phyloP scores from a whole-genome alignment of 345 rosid species.

The Pugionium dolabratum region DNA sequence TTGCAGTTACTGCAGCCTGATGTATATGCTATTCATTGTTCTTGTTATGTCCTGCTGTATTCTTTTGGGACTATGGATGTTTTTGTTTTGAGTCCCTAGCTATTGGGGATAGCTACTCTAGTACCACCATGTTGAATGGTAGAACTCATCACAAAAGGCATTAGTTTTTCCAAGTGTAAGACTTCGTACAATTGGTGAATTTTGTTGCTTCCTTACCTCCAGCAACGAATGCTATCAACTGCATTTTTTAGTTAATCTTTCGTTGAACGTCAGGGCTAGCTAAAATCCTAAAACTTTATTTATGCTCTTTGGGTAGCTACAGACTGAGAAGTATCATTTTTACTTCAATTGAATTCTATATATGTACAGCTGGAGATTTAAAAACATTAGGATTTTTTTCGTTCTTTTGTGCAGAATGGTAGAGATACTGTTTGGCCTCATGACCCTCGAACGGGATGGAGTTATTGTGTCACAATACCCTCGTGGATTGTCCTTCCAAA shows the following conservation, averaged over 20 bases:
- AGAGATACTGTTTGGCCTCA: constrained; percentile 91
- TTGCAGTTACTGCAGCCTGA: constrained; percentile 3
- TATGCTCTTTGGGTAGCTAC: constrained; percentile 17
- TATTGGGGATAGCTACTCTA: not conserved
- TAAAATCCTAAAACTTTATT: not conserved
- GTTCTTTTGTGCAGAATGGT: constrained; percentile 65
- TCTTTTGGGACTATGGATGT: not conserved
- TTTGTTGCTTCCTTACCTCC: not conserved
- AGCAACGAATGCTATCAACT: not conserved
- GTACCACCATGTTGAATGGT: constrained; percentile 1
- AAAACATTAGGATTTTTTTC: not conserved
- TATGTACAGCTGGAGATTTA: constrained; percentile 5
- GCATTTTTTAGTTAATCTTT: not conserved
- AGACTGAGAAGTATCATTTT: constrained; percentile 12
- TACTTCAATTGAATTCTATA: constrained; percentile 42
- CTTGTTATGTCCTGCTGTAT: constrained; percentile 2
- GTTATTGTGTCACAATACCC: constrained; percentile 88
- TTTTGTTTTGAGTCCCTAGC: not conserved
- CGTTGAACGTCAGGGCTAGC: constrained; percentile 2
- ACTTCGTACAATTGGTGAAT: constrained; percentile 7
- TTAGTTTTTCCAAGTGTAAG: not conserved
- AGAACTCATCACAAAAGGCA: not conserved
- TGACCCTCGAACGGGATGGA: constrained; percentile 90
- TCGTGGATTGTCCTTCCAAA: constrained; percentile 88
- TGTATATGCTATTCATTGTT: not conserved